Conservation (phyloP, 1,284 basidiomycete species). For the Cryptococcus sp. region DNA sequence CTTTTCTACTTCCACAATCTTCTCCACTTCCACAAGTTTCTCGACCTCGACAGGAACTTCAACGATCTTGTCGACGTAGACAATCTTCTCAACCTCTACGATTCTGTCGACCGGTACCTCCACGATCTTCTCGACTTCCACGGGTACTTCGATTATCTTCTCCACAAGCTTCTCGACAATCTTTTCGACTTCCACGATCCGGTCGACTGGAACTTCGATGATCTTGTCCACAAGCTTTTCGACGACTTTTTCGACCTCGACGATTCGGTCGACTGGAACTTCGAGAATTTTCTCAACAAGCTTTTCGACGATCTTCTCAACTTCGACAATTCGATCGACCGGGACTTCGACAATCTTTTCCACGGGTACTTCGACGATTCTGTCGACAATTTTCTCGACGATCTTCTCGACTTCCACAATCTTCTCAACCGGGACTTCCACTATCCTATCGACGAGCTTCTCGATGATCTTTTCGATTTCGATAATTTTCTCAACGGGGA, state of each 20-base stretch:
- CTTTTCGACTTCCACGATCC: constrained; percentile 43
- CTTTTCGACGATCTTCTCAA: constrained; percentile 43
- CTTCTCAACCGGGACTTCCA: constrained; percentile 30
- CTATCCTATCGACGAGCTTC: constrained; percentile 37
- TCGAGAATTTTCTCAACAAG: constrained; percentile 37
- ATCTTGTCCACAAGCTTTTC: constrained; percentile 49
- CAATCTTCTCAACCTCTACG: constrained; percentile 42
- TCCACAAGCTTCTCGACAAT: constrained; percentile 40
- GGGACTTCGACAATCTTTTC: constrained; percentile 35
- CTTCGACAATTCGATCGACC: constrained; percentile 38
- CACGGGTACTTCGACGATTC: constrained; percentile 34
- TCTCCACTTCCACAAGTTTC: constrained; percentile 46
- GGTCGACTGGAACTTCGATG: constrained; percentile 36
- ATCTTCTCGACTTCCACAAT: constrained; percentile 45
- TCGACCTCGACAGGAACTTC: constrained; percentile 44
- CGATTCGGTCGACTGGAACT: constrained; percentile 35
- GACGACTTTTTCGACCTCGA: constrained; percentile 41
- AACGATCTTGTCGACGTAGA: constrained; percentile 45
- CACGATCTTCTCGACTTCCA: constrained; percentile 44
- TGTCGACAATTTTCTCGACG: constrained; percentile 46
- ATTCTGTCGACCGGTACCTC: constrained; percentile 36
- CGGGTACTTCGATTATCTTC: constrained; percentile 27
- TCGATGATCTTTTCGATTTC: constrained; percentile 43
- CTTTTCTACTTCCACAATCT: constrained; percentile 51
- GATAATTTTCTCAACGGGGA: constrained; percentile 45